Evolutionary conservation across 2,329 filamentous ascomycete species (phyloP).

Genomic region (Tolypocladium nubicola): DNA sequence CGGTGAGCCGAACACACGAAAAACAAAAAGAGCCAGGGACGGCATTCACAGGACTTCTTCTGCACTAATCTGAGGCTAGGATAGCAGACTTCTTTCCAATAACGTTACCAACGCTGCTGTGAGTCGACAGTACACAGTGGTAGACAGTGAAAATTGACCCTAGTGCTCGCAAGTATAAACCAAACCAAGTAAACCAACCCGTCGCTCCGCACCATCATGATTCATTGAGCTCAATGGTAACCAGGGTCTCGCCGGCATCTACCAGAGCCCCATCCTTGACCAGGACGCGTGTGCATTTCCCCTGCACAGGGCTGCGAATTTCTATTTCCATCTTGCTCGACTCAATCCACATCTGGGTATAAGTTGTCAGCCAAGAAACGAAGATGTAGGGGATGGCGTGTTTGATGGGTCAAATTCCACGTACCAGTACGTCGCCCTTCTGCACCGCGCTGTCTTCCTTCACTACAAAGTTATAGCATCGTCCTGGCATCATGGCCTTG

Average conservation of each 20-base stretch:
- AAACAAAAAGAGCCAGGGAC: neutral
- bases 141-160: neutral
- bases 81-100: neutral
- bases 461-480: conserved; percentile 21
- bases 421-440: conserved; percentile 18
- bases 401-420: neutral
- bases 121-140: neutral
- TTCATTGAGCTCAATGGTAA: neutral
- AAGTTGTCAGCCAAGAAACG: neutral
- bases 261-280: conserved; percentile 17
- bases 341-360: conserved; percentile 17
- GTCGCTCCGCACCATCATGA: neutral
- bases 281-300: conserved; percentile 14
- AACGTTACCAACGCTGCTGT: neutral
- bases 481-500: conserved; percentile 20
- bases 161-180: neutral
- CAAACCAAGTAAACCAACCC: neutral
- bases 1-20: neutral
- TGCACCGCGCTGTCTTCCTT: conserved; percentile 12
- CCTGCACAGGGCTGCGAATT: conserved; percentile 16
- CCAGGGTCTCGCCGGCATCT: conserved; percentile 7
- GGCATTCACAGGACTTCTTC: neutral
- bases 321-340: conserved; percentile 29
- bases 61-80: too few relatives aligned
- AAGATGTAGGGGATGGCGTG: neutral